Evolutionary conservation across 2,329 filamentous ascomycete genomes (phyloP), one percentile per base, ranked within the genome.

Genomic region (Emmonsia crescens): DNA sequence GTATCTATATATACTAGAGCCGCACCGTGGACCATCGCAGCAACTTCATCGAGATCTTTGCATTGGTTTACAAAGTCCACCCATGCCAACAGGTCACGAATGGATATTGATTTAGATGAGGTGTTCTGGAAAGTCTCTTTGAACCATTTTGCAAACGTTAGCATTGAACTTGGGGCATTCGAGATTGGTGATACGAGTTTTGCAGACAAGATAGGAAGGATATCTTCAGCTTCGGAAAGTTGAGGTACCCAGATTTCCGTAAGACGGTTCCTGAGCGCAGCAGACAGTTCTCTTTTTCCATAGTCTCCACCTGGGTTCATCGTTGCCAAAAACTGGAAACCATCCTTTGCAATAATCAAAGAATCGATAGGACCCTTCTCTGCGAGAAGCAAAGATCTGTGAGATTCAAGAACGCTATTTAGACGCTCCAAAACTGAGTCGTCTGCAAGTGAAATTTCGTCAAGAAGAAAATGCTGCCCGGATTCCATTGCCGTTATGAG

Each of bases 231-330:
- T 63, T 93, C 89, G 0, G 91, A 91, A 62, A 97, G 78, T 0
- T 92, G 84, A 1, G 94, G 91, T 0, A 97, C 94, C 94, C 94
- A 99, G 9, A 99, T 96, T 75, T 99, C 94, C 0, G 94, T 99
- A 73, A 99, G 96, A 63, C 94, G 89, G 72, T 99, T 99, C 54
- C 94, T 84, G 63, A 99, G 78, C 16, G 94, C 95, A 2, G 94
- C 94, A 0, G 94, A 99, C 14, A 99, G 82, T 73, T 99, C 94
- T 68, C 93, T 91, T 77, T 99, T 99, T 66, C 94, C 94, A 73
- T 97, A 99, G 71, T 99, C 94, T 54, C 95, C 94, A 58, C 95
- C 95, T 9, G 94, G 94, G 67, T 99, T 99, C 94, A 99, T 99
- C 0, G 94, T 99, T 3, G 94, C 93, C 63, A 99, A 84, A 75